Conservation (phyloP, 345 rosid species). For the Brassica napus region Da-Ae NC_063446.1:38041001-38041500, state of each 20-base stretch:
- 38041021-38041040: constrained; percentile 17
- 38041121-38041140: constrained; percentile 43
- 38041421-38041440: constrained; percentile 38
- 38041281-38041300: constrained; percentile 46
- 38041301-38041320: constrained; percentile 49
- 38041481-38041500: constrained; percentile 50
- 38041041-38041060: constrained; percentile 30
- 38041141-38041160: constrained; percentile 51
- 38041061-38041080: constrained; percentile 48
- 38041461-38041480: constrained; percentile 47
- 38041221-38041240: constrained; percentile 39
- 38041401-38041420: constrained; percentile 35
- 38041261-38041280: constrained; percentile 45
- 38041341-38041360: constrained; percentile 43
- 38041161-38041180: constrained; percentile 24
- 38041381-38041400: constrained; percentile 40
- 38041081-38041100: constrained; percentile 47
- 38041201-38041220: constrained; percentile 48
- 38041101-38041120: constrained; percentile 38
- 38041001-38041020: not conserved
- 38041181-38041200: constrained; percentile 37
- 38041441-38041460: constrained; percentile 40
- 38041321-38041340: constrained; percentile 48
- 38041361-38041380: constrained; percentile 48
- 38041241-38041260: constrained; percentile 51